Evolutionary conservation across 495 filamentous ascomycete genomes (phyloP).

Genomic region (Penicillium mononematosum): DNA sequence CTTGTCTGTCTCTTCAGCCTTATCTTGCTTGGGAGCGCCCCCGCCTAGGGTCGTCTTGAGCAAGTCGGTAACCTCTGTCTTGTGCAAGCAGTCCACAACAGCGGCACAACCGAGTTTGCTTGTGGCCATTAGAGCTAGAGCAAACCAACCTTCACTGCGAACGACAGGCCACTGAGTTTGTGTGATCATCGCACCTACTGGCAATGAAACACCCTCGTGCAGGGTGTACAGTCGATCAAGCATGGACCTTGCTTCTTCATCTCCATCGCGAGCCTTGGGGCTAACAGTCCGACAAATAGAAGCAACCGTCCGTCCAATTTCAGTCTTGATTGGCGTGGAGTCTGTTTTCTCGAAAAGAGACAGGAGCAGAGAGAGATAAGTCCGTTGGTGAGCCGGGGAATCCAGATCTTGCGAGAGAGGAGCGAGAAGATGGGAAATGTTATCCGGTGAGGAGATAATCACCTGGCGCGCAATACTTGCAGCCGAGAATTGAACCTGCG

Average conservation of each 20-base stretch:
- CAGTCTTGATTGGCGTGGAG: conserved; percentile 64
- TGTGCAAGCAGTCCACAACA: conserved; percentile 51
- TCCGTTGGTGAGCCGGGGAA: conserved; percentile 40
- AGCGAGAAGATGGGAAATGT: conserved; percentile 51
- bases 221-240: conserved; percentile 51
- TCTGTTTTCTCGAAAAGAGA: conserved; percentile 58
- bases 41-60: conserved; percentile 54
- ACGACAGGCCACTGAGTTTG: conserved; percentile 70
- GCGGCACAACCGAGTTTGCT: conserved; percentile 47
- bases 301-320: conserved; percentile 65
- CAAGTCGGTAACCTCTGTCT: conserved; percentile 42
- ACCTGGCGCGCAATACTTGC: conserved; percentile 67
- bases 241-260: conserved; percentile 23
- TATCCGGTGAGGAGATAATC: conserved; percentile 55
- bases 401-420: conserved; percentile 38
- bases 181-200: conserved; percentile 60
- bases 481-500: conserved; percentile 69
- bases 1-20: conserved; percentile 21
- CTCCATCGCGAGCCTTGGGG: conserved; percentile 35
- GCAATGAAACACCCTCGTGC: conserved; percentile 50
- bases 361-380: conserved; percentile 61
- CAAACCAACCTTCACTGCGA: conserved; percentile 71
- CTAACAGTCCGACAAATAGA: conserved; percentile 62
- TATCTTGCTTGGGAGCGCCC: conserved; percentile 15
- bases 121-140: conserved; percentile 67